These are phyloP conservation scores for Abortiporus biennis DNA, from an alignment of 1,284 basidiomycete species.

Conservation along the genomic window DNA sequence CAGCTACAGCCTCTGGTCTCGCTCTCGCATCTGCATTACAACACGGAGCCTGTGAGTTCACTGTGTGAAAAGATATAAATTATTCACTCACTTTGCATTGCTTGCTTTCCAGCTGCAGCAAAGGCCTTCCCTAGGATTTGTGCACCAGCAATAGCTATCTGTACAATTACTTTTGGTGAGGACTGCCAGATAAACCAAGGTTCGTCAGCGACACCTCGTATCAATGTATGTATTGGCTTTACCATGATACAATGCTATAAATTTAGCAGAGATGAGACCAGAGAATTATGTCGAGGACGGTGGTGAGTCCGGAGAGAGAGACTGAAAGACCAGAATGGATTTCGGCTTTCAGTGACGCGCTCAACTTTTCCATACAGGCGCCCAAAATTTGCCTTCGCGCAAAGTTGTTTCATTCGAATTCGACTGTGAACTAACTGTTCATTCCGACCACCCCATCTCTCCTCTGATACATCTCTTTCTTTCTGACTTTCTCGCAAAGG, in stretches of 20 bases:
- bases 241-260: neutral
- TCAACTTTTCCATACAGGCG: neutral
- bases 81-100: slow-evolving; percentile 81
- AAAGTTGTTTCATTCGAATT: neutral
- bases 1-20: slow-evolving; percentile 54
- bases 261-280: slow-evolving; percentile 8
- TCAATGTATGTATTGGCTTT: neutral
- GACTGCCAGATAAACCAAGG: slow-evolving; percentile 37
- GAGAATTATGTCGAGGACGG: slow-evolving; percentile 1
- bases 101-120: slow-evolving; percentile 86
- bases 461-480: too few relatives aligned
- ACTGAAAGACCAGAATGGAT: neutral
- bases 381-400: slow-evolving; percentile 11
- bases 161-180: slow-evolving; percentile 71
- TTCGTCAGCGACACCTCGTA: neutral
- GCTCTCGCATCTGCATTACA: slow-evolving; percentile 62
- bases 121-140: slow-evolving; percentile 92
- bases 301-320: neutral
- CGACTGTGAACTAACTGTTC: too few relatives aligned
- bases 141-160: slow-evolving; percentile 76
- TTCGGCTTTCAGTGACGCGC: neutral
- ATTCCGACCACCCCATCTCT: too few relatives aligned
- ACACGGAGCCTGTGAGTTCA: neutral
- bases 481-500: too few relatives aligned
- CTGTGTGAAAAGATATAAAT: neutral